A percentile compares a stretch with the other conserved stretches of the same genome.
These are phyloP conservation scores for Tremella fuciformis DNA, from an alignment of 768 basidiomycete species.

Conservation along the genomic window DNA sequence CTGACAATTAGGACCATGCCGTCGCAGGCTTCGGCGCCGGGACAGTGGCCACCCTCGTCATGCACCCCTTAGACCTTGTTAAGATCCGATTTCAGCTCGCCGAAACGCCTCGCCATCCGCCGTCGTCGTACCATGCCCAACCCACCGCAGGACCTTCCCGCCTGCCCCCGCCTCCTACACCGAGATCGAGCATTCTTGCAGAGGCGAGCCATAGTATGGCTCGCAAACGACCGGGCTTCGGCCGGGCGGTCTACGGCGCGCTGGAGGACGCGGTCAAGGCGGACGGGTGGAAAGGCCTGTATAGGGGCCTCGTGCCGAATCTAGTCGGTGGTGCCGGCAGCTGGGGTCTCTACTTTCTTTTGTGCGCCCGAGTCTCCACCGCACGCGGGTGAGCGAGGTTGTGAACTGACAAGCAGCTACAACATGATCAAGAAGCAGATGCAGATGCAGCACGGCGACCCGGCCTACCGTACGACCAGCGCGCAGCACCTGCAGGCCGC, in stretches of 20 bases:
- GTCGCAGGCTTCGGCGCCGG: slow-evolving; percentile 90
- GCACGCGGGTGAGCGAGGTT: background rate
- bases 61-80: slow-evolving; percentile 95
- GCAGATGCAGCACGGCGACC: slow-evolving; percentile 60
- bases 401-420: slow-evolving; percentile 60
- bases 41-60: slow-evolving; percentile 83
- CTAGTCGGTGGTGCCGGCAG: slow-evolving; percentile 91
- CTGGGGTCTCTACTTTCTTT: slow-evolving; percentile 97
- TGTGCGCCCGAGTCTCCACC: slow-evolving; percentile 62
- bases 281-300: slow-evolving; percentile 80
- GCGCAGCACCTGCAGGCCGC: slow-evolving; percentile 80
- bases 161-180: background rate
- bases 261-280: slow-evolving; percentile 68
- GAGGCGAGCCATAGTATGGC: slow-evolving; percentile 12
- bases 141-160: slow-evolving; percentile 43
- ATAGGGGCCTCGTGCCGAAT: slow-evolving; percentile 85
- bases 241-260: slow-evolving; percentile 66
- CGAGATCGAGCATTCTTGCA: slow-evolving; percentile 8
- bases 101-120: slow-evolving; percentile 58
- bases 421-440: slow-evolving; percentile 86
- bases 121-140: slow-evolving; percentile 1
- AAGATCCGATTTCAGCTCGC: slow-evolving; percentile 91
- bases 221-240: slow-evolving; percentile 37
- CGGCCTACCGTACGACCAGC: slow-evolving; percentile 66
- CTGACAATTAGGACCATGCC: slow-evolving; percentile 71